Evolutionary conservation across 202 grass and related monocot genomes (phyloP).

Genomic region (Saccharum hybrid): DNA sequence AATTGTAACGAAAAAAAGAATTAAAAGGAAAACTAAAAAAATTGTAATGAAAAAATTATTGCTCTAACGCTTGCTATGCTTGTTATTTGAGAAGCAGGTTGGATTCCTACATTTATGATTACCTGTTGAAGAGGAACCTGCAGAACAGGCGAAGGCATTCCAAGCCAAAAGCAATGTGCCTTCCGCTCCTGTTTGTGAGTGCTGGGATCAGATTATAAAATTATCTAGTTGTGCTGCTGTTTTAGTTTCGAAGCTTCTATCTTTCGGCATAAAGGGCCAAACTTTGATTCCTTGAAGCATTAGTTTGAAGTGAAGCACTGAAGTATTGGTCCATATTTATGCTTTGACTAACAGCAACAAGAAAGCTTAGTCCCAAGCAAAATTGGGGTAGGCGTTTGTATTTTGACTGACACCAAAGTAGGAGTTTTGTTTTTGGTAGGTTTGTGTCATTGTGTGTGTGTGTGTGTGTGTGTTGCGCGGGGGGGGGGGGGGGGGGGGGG

Average conservation of each 20-base stretch:
- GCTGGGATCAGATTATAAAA: neutral
- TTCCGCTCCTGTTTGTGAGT: slow-evolving; percentile 68
- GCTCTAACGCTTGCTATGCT: slow-evolving; percentile 29
- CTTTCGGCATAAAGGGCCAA: neutral
- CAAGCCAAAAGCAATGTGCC: slow-evolving; percentile 60
- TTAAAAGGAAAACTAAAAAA: too few species aligned
- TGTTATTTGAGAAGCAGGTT: slow-evolving; percentile 52
- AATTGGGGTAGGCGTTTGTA: too few species aligned
- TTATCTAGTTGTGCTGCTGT: too few species aligned
- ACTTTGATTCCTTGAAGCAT: neutral
- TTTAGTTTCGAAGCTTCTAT: too few species aligned
- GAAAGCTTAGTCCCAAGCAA: too few species aligned
- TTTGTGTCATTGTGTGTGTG: too few species aligned
- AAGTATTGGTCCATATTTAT: neutral
- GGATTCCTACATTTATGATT: slow-evolving; percentile 82
- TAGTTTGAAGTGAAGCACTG: neutral
- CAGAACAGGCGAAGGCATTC: slow-evolving; percentile 66
- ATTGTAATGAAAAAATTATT: neutral
- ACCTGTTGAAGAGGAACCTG: slow-evolving; percentile 73
- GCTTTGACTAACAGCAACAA: too few species aligned
- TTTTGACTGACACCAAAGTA: too few species aligned
- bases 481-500: too few species aligned
- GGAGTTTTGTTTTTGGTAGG: too few species aligned
- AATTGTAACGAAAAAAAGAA: too few species aligned
- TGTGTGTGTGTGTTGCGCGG: too few species aligned